Evolutionary conservation across 495 filamentous ascomycete genomes (phyloP).

Genomic region (Talaromyces trachyspermus): DNA sequence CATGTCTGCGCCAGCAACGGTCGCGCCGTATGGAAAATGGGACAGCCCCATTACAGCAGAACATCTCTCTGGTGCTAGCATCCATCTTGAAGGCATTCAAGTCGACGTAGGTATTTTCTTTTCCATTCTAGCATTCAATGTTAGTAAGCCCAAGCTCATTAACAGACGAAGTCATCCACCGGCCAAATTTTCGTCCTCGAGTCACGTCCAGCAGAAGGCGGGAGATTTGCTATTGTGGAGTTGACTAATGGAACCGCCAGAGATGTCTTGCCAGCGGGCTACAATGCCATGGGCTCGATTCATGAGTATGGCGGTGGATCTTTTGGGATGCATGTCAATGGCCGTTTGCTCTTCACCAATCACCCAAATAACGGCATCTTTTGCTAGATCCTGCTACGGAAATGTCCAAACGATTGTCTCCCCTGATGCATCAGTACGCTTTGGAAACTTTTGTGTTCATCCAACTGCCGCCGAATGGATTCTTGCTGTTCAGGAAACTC

Average conservation of each 20-base stretch:
- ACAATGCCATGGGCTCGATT: slow-evolving; percentile 30
- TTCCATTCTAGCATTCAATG: background rate
- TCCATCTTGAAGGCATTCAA: slow-evolving; percentile 16
- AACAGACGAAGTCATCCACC: slow-evolving; percentile 13
- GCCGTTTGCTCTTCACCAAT: slow-evolving; percentile 36
- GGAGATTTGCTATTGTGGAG: slow-evolving; percentile 33
- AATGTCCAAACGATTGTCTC: slow-evolving; percentile 17
- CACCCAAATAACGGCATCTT: slow-evolving; percentile 27
- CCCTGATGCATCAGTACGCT: slow-evolving; percentile 23
- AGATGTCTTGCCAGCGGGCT: slow-evolving; percentile 34
- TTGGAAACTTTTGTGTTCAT: slow-evolving; percentile 25
- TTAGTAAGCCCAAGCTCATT: background rate
- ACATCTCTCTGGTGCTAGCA: slow-evolving; percentile 22
- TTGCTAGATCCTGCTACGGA: slow-evolving; percentile 22
- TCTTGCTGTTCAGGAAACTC: slow-evolving; percentile 41
- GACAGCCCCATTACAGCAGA: slow-evolving; percentile 35
- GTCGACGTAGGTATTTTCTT: slow-evolving; percentile 15
- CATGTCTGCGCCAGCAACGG: background rate
- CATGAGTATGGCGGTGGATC: slow-evolving; percentile 40
- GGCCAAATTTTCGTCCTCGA: slow-evolving; percentile 36
- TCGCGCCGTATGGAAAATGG: slow-evolving; percentile 39
- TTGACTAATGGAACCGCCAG: slow-evolving; percentile 17
- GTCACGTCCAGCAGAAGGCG: slow-evolving; percentile 28
- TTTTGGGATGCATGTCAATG: slow-evolving; percentile 21
- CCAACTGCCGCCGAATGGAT: slow-evolving; percentile 25